Evolutionary conservation across 2,329 filamentous ascomycete genomes (phyloP).

Genomic region (Claviceps arundinis): DNA sequence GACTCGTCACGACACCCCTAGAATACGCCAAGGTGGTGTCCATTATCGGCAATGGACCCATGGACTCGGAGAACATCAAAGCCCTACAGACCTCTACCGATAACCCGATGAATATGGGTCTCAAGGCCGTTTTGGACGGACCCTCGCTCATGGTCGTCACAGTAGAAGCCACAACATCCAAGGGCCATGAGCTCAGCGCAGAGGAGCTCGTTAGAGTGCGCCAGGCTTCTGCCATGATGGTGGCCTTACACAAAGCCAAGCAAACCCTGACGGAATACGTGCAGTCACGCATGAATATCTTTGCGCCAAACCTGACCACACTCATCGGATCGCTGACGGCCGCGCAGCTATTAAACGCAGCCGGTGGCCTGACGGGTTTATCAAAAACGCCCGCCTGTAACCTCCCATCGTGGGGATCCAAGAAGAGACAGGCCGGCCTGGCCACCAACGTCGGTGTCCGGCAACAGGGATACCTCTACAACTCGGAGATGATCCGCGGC

Average conservation of each 20-base stretch:
- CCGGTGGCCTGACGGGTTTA: constrained; percentile 75
- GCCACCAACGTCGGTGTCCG: constrained; percentile 86
- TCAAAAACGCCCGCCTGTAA: constrained; percentile 93
- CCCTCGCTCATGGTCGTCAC: constrained; percentile 92
- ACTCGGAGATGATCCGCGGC: constrained; percentile 76
- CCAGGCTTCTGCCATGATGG: constrained; percentile 72
- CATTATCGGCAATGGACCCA: constrained; percentile 82
- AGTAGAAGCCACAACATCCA: constrained; percentile 82
- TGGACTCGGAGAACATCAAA: constrained; percentile 72
- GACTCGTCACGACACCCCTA: constrained; percentile 76
- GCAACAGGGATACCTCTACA: constrained; percentile 86
- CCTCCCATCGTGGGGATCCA: constrained; percentile 77
- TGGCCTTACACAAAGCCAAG: constrained; percentile 81
- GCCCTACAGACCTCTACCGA: constrained; percentile 60
- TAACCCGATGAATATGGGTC: constrained; percentile 61
- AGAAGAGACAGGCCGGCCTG: constrained; percentile 71
- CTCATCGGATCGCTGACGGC: constrained; percentile 87
- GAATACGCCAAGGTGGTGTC: constrained; percentile 93
- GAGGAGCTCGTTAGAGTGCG: constrained; percentile 62
- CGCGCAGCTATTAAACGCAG: constrained; percentile 89
- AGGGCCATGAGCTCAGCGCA: constrained; percentile 64
- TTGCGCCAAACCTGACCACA: constrained; percentile 84
- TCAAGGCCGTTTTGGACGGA: constrained; percentile 73
- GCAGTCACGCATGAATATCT: constrained; percentile 90
- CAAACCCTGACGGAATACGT: constrained; percentile 83